phyloP scores from a whole-genome alignment of 2,329 filamentous ascomycete genomes.

The Penicillium sp. region DNA sequence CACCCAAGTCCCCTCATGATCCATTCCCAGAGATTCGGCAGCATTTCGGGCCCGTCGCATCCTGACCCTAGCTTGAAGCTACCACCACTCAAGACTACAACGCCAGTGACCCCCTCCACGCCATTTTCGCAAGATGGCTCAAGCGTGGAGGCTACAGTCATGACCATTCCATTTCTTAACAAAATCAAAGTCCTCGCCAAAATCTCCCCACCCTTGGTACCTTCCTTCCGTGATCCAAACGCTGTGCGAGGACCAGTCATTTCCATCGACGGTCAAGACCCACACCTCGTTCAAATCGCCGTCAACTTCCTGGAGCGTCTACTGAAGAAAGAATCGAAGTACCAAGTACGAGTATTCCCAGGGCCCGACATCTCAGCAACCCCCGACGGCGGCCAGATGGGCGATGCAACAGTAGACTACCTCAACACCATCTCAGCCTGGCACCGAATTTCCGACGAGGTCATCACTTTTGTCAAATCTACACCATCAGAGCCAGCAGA shows the following conservation, averaged over 20 bases:
- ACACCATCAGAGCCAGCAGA: not conserved
- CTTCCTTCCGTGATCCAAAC: constrained; percentile 25
- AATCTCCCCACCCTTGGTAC: constrained; percentile 64
- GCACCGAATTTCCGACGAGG: constrained; percentile 69
- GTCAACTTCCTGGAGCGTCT: constrained; percentile 57
- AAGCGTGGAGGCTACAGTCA: constrained; percentile 62
- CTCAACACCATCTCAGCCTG: constrained; percentile 64
- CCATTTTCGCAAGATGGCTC: constrained; percentile 39
- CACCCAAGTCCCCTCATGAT: constrained; percentile 46
- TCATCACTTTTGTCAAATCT: constrained; percentile 55
- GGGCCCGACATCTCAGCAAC: constrained; percentile 37
- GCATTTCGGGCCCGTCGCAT: constrained; percentile 28
- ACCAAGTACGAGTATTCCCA: constrained; percentile 47
- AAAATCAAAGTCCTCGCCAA: constrained; percentile 72
- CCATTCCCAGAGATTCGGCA: constrained; percentile 48
- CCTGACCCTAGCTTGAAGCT: constrained; percentile 50
- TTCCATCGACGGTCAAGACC: constrained; percentile 70
- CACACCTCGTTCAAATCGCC: constrained; percentile 59
- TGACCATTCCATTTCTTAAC: constrained; percentile 66
- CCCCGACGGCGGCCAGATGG: constrained; percentile 33
- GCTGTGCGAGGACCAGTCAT: constrained; percentile 69
- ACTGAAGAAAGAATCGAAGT: constrained; percentile 50
- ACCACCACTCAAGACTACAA: constrained; percentile 49
- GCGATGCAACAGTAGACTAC: constrained; percentile 53
- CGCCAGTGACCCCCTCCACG: constrained; percentile 25